Evolutionary conservation across 2,329 filamentous ascomycete species (phyloP).

Genomic region (Neofusicoccum kwambonambiense): DNA sequence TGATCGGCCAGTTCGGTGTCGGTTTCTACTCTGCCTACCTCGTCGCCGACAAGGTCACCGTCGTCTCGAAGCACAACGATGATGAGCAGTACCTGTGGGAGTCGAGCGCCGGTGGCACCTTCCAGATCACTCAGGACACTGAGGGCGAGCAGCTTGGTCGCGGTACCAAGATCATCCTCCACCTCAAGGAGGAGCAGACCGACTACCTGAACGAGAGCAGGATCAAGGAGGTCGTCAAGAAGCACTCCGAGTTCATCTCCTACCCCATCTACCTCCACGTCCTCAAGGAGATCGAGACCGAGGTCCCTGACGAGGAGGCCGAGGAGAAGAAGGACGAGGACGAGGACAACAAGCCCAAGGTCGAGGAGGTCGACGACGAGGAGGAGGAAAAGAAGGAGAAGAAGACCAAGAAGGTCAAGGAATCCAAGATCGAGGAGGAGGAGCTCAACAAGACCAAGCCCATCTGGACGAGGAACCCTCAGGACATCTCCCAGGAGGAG

Average conservation of each 20-base stretch:
- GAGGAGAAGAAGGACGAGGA: conserved; percentile 70
- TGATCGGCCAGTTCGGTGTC: conserved; percentile 99
- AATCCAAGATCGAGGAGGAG: conserved; percentile 97
- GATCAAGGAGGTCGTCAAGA: conserved; percentile 99
- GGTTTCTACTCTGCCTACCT: conserved; percentile 99
- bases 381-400: conserved; percentile 83
- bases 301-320: conserved; percentile 94
- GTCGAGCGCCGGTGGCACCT: conserved; percentile 94
- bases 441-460: conserved; percentile 99
- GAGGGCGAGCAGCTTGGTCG: conserved; percentile 89
- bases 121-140: conserved; percentile 87
- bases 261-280: conserved; percentile 99
- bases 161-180: conserved; percentile 96
- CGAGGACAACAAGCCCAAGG: conserved; percentile 93
- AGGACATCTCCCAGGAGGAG: conserved; percentile 93
- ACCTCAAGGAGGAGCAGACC: conserved; percentile 98
- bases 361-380: conserved; percentile 89
- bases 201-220: conserved; percentile 98
- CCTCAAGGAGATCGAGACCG: conserved; percentile 97
- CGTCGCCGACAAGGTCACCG: conserved; percentile 92
- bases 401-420: conserved; percentile 99
- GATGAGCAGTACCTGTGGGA: conserved; percentile 99
- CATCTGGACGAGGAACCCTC: conserved; percentile 98
- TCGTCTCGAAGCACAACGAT: conserved; percentile 98
- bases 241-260: conserved; percentile 99